Percentiles rank a stretch among this genome's conserved stretches.
phyloP scores from a whole-genome alignment of 352 stramenopile genomes.

The Phytopythium sindhum region DNA sequence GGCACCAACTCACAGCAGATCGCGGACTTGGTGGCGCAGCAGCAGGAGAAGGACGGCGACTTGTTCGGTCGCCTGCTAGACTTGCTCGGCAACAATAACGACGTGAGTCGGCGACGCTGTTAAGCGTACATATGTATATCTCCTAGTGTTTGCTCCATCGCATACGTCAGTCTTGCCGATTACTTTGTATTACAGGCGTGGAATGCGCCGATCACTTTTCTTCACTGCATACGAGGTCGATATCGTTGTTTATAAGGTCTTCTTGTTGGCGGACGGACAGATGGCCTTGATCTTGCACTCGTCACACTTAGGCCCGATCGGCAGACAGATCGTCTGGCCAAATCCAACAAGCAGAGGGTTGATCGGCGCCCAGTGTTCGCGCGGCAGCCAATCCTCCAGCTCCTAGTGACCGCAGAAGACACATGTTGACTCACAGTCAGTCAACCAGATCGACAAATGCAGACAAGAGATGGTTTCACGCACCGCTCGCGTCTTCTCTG shows the following conservation, averaged over 20 bases:
- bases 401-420: constrained; percentile 35
- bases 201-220: too few relatives aligned
- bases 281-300: constrained; percentile 65
- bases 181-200: too few relatives aligned
- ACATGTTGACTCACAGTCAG: neutral
- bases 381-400: constrained; percentile 94
- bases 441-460: neutral
- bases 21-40: neutral
- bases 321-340: constrained; percentile 90
- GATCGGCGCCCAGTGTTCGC: constrained; percentile 85
- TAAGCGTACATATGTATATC: neutral
- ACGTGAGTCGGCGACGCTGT: neutral
- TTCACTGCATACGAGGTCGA: neutral
- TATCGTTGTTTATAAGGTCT: constrained; percentile 15
- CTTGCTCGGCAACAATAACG: neutral
- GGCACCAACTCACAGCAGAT: neutral
- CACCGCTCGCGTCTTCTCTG: constrained; percentile 90
- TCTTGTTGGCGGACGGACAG: constrained; percentile 65
- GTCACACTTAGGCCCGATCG: constrained; percentile 64
- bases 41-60: neutral
- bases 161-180: too few relatives aligned
- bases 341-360: constrained; percentile 96
- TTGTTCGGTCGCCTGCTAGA: neutral
- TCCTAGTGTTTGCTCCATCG: neutral
- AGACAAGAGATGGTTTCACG: neutral